A percentile compares a stretch with the other conserved stretches of the same genome.
phyloP scores from a whole-genome alignment of 371 early-diverging fungal genomes.

The Mucor piriformis region DNA sequence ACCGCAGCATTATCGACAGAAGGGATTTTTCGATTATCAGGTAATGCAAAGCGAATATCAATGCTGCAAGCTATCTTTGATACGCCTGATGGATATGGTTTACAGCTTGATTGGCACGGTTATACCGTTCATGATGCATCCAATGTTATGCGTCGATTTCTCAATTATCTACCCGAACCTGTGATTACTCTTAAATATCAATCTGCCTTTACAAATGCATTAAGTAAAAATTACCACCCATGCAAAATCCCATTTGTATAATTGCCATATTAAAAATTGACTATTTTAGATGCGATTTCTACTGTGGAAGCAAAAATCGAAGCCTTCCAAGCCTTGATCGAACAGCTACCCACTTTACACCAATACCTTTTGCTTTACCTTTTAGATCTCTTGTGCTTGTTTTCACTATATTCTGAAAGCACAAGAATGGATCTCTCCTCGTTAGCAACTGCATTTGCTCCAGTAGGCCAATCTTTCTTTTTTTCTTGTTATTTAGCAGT shows the following conservation, averaged over 20 bases:
- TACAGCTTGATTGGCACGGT: constrained; percentile 55
- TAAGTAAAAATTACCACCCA: constrained; percentile 27
- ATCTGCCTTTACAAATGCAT: constrained; percentile 51
- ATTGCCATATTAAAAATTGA: background rate
- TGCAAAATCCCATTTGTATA: too few relatives aligned
- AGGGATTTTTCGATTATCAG: constrained; percentile 69
- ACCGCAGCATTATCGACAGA: constrained; percentile 40
- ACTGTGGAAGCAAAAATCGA: constrained; percentile 44
- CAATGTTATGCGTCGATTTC: constrained; percentile 64
- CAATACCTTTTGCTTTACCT: constrained; percentile 63
- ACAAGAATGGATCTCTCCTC: constrained; percentile 63
- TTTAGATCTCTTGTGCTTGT: constrained; percentile 58
- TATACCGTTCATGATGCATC: constrained; percentile 71
- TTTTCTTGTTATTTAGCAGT: background rate
- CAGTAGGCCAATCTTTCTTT: constrained; percentile 32
- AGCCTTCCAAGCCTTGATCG: constrained; percentile 59
- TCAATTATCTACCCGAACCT: constrained; percentile 66
- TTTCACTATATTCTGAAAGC: constrained; percentile 48
- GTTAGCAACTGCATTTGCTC: constrained; percentile 67
- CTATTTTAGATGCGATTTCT: constrained; percentile 27
- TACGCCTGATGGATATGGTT: constrained; percentile 51
- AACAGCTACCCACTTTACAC: constrained; percentile 53
- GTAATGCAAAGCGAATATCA: constrained; percentile 64
- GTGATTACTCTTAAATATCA: constrained; percentile 59
- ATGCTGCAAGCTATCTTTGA: constrained; percentile 62